phyloP scores from a whole-genome alignment of 176 grass and related monocot genomes.

The Ensete glaucum region DNA sequence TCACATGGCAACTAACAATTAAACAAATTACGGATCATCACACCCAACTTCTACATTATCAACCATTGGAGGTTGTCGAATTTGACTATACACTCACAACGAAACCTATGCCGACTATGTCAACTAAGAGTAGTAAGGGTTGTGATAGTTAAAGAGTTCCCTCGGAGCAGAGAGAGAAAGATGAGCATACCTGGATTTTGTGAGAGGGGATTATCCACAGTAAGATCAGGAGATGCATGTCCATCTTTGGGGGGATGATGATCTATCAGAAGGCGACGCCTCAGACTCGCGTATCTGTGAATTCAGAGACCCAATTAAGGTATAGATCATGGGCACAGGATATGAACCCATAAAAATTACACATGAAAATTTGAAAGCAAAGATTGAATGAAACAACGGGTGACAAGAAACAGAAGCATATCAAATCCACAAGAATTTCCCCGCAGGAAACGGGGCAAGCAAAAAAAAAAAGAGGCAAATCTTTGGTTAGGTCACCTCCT shows the following conservation, averaged over 20 bases:
- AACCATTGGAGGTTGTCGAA: no score
- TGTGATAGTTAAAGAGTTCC: background rate
- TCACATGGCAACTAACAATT: background rate
- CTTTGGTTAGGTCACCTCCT: slow-evolving; percentile 37
- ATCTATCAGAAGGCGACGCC: slow-evolving; percentile 61
- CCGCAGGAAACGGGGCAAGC: background rate
- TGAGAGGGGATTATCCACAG: slow-evolving; percentile 86
- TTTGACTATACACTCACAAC: no score
- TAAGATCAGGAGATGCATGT: slow-evolving; percentile 39
- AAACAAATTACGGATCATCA: background rate
- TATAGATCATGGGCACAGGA: background rate
- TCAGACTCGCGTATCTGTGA: slow-evolving; percentile 74
- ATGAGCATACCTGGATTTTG: slow-evolving; percentile 75
- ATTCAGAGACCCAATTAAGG: slow-evolving; percentile 1
- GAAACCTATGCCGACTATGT: background rate
- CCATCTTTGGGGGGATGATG: slow-evolving; percentile 64
- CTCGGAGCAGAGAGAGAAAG: background rate
- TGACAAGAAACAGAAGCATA: slow-evolving; percentile 11
- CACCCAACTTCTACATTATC: background rate
- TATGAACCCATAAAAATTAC: no score
- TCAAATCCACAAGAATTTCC: background rate
- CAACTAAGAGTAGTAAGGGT: background rate
- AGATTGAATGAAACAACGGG: background rate
- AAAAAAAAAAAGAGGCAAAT: background rate
- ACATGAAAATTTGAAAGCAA: background rate